Evolutionary conservation across 2,329 filamentous ascomycete genomes (phyloP), one percentile per base, ranked within the genome.

Genomic region (Trichoderma hamatum): DNA sequence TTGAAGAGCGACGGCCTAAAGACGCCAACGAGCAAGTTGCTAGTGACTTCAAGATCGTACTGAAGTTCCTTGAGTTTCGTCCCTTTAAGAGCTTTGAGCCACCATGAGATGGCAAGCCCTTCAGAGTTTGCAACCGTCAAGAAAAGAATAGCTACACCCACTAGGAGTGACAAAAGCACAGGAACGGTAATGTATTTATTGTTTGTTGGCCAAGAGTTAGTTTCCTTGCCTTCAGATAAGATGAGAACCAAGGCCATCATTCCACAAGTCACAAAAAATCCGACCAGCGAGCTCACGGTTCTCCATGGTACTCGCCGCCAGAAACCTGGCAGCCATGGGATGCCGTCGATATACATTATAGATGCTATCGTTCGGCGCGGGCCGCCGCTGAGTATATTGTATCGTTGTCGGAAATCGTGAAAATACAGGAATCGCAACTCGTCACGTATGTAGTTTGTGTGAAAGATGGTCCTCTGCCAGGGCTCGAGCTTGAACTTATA

Each of bases 231-330:
- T 21, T 68, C 43, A 11, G 66, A 68, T 9, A 62, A 2, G 30
- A 19, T 46, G 28, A 68, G 66, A 7, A 68, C 39, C 9, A 55
- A 26, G 3, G 34, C 66, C 49, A 68, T 68, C 49, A 62, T 62
- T 5, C 66, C 66, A 6, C 66, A 61, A 14, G 66, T 46, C 51
- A 62, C 21, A n/a, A 34, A 13, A n/a, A 54, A 62, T 3, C 46
- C 56, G 14, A 30, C n/a, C 5, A 68, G 16, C 6, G 66, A 51
- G 26, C 28, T 39, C 4, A 54, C 28, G 1, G 56, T 54, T 24
- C 58, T 46, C 65, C 65, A 68, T 46, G 65, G 65, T 5, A 43
- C 19, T 68, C 58, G 43, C 26, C n/a, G 62, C 65, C 66, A 68
- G 2, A 62, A 14, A 2, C 66, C 66, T 2, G 66, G 66, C n/a